Conservation (phyloP, 2,329 filamentous ascomycete species). For the Xylariaceae sp. region DNA sequence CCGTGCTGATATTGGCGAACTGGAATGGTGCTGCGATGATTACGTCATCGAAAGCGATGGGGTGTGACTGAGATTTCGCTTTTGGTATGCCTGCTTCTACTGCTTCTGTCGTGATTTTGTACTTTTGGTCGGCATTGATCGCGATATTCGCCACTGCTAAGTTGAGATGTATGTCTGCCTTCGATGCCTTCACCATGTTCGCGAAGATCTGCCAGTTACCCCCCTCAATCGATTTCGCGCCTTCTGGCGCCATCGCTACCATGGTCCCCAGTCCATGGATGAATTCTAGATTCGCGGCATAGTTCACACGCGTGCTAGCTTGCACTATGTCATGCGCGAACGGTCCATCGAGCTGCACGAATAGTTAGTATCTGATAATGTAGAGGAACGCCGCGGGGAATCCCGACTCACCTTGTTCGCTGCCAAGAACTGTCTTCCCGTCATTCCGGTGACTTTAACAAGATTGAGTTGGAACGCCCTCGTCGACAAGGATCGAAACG, state of each 20-base stretch:
- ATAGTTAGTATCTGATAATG: conserved; percentile 1
- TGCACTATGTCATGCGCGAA: conserved; percentile 87
- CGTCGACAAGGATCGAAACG: conserved; percentile 77
- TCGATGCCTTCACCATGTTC: conserved; percentile 73
- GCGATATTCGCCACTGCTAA: conserved; percentile 61
- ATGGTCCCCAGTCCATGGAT: conserved; percentile 92
- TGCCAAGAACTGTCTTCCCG: conserved; percentile 75
- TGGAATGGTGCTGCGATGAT: conserved; percentile 86
- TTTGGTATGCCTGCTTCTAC: conserved; percentile 25
- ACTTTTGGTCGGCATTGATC: conserved; percentile 43
- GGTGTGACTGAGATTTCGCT: conserved; percentile 46
- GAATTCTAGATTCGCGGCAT: conserved; percentile 83
- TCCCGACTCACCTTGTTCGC: conserved; percentile 59
- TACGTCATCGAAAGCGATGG: conserved; percentile 74
- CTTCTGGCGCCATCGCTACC: conserved; percentile 86
- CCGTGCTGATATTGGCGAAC: conserved; percentile 68
- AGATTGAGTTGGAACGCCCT: conserved; percentile 72
- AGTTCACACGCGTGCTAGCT: conserved; percentile 91
- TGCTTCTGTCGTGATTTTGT: conserved; percentile 49
- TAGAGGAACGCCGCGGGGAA: background rate
- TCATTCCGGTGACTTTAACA: conserved; percentile 67
- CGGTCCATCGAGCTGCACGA: conserved; percentile 59
- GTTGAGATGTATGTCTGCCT: conserved; percentile 67
- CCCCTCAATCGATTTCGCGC: conserved; percentile 77
- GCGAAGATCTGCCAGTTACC: conserved; percentile 96